phyloP scores from a whole-genome alignment of 208 protist genomes.

The Wallacemonas rigidus region DNA sequence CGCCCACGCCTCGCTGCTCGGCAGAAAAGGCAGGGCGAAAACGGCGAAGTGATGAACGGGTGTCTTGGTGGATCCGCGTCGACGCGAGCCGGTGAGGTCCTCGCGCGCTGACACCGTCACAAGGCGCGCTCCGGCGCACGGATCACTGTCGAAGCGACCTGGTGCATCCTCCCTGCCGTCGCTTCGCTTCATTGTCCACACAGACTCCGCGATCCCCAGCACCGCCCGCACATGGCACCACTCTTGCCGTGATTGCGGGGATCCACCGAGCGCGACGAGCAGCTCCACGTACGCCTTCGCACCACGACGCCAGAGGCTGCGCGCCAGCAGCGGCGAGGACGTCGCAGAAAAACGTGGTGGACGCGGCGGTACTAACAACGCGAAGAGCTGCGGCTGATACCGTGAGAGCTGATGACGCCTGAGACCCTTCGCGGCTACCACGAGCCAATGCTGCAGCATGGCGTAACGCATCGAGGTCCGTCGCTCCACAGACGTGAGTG shows the following conservation, averaged over 20 bases:
- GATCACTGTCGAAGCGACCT: no score
- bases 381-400: background rate
- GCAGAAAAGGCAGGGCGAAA: background rate
- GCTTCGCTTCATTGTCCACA: no score
- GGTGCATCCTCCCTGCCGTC: no score
- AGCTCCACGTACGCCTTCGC: constrained; percentile 43
- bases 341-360: constrained; percentile 14
- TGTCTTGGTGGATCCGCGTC: no score
- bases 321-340: constrained; percentile 4
- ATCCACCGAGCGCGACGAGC: constrained; percentile 27
- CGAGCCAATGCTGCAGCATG: constrained; percentile 22
- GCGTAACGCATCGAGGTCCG: constrained; percentile 25
- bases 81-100: no score
- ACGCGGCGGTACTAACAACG: constrained; percentile 10
- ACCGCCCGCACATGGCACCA: constrained; percentile 32
- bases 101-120: no score
- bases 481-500: constrained; percentile 12
- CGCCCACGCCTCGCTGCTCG: constrained; percentile 5
- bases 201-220: constrained; percentile 15
- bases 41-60: no score
- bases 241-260: constrained; percentile 19
- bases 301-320: constrained; percentile 36
- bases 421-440: background rate
- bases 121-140: no score
- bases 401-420: background rate